Conservation (phyloP, 2,329 filamentous ascomycete species). For the Epichloe festucae region DNA sequence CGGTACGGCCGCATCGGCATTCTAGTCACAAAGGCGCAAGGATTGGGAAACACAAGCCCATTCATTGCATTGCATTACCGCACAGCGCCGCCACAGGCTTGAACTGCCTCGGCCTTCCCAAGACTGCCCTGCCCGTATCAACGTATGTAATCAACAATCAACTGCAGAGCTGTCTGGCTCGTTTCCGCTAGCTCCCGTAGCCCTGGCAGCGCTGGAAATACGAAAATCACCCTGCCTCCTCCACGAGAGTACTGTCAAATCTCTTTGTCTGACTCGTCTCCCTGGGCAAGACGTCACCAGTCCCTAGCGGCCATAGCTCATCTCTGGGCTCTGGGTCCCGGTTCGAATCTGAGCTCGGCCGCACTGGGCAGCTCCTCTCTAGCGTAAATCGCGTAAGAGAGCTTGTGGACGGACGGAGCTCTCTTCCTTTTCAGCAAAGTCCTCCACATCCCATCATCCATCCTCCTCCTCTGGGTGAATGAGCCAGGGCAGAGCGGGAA, state of each 20-base stretch:
- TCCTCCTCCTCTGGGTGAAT: not conserved
- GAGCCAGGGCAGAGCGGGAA: not conserved
- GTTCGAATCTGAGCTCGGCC: not conserved
- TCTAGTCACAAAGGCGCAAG: not conserved
- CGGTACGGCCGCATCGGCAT: not conserved
- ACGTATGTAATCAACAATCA: too few relatives aligned
- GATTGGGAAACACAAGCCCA: not conserved
- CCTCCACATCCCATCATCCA: not conserved
- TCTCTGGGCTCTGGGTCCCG: not conserved
- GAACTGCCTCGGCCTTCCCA: too few relatives aligned
- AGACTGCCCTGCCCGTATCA: too few relatives aligned
- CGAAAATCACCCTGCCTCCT: too few relatives aligned
- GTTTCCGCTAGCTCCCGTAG: not conserved
- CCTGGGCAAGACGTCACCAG: not conserved
- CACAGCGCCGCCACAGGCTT: too few relatives aligned
- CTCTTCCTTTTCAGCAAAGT: not conserved
- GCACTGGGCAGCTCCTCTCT: not conserved
- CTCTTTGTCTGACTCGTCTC: constrained; percentile 8
- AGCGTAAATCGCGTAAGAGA: too few relatives aligned
- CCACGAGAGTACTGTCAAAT: constrained; percentile 2
- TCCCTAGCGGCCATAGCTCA: constrained; percentile 1
- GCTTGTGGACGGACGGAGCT: too few relatives aligned
- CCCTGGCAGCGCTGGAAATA: not conserved
- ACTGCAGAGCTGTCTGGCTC: not conserved
- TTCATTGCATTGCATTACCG: not conserved